phyloP scores from a whole-genome alignment of 805 yeast genomes.

The Grigorovia transvaalensis region DNA sequence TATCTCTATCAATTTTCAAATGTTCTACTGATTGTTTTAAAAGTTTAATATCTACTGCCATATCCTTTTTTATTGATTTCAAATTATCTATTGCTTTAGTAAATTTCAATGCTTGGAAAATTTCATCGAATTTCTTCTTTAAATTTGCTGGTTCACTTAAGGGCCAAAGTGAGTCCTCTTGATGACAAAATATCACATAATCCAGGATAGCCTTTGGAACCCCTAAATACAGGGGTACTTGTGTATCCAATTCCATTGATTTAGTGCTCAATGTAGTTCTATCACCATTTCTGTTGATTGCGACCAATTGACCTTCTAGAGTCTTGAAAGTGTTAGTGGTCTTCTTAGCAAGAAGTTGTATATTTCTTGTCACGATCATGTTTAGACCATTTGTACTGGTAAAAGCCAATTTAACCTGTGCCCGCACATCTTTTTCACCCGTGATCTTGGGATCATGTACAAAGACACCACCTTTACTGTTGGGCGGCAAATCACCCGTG shows the following conservation, averaged over 20 bases:
- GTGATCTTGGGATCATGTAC: conserved; percentile 82
- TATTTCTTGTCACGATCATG: conserved; percentile 79
- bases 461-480: conserved; percentile 92
- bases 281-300: conserved; percentile 49
- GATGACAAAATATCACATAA: conserved; percentile 93
- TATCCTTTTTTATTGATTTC: conserved; percentile 66
- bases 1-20: conserved; percentile 56
- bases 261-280: conserved; percentile 69
- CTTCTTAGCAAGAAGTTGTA: conserved; percentile 60
- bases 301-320: conserved; percentile 76
- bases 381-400: conserved; percentile 58
- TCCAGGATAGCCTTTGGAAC: conserved; percentile 81
- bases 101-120: conserved; percentile 88
- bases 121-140: conserved; percentile 91
- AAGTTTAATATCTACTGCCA: conserved; percentile 62
- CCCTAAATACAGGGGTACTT: conserved; percentile 76
- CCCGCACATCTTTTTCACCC: conserved; percentile 68
- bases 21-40: conserved; percentile 73
- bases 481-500: conserved; percentile 93
- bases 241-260: conserved; percentile 71
- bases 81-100: conserved; percentile 81
- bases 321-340: conserved; percentile 73
- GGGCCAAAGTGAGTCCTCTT: conserved; percentile 96
- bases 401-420: conserved; percentile 85
- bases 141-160: conserved; percentile 78